Evolutionary conservation across 2,329 filamentous ascomycete species (phyloP), one percentile per base, ranked within the genome.

Genomic region (Boeremia exigua): DNA sequence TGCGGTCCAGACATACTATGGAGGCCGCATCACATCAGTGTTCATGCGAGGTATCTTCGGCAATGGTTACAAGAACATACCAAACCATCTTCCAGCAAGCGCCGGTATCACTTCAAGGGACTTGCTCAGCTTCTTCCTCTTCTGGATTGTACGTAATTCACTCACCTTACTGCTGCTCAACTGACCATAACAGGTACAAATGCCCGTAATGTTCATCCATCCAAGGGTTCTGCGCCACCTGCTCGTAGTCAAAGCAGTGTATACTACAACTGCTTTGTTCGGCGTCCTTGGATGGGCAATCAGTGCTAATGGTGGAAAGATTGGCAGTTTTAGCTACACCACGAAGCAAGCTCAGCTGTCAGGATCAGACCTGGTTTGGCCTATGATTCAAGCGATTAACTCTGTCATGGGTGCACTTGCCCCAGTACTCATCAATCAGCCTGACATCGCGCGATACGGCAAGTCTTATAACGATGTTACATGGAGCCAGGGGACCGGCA

Each of bases 1-100:
- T 30, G 62, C 62, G 6, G 59, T 55, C 9, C 62, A 63, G 38
- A 65, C 60, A 5, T 65, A 65, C 47, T 63, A 65, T 28, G 60
- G 62, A 14, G 62, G 60, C 9, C 56, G 60, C 12, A 65, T 65
- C 17, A 65, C 60, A 6, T 61, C 60, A 15, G 62, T 65, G 1
- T 65, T 65, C 52, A 65, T 65, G 62, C 48, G 60, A 12, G 60
- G 49, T 0, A 63, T 63, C 4, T 65, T 65, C 17, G 62, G 62
- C 8, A 65, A 63, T 15, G 51, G 60, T 6, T 66, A 60, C 49
- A 42, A 51, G 11, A 59, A 59, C 12, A 77, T 82, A 55, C 73
- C 74, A 14, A 81, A 83, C 58, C 78, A 78, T 28, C 70, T 83
- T 8, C 76, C 80, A 0, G 69, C 65, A 4, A 74, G 61, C 38